A percentile compares a stretch with the other conserved stretches of the same genome.
phyloP scores from a whole-genome alignment of 495 filamentous ascomycete species.

The Xylaria acuta region DNA sequence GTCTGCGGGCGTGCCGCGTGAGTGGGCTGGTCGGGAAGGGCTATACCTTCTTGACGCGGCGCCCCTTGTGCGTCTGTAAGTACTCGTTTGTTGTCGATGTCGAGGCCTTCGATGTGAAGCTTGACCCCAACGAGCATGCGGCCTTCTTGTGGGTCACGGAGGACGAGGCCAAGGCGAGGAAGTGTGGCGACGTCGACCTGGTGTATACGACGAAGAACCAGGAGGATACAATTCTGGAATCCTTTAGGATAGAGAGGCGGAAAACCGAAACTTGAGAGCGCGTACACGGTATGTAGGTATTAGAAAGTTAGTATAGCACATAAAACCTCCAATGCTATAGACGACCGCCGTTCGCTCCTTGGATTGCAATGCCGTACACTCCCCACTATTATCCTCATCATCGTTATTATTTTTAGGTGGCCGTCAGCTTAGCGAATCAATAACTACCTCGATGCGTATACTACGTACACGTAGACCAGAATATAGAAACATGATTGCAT shows the following conservation, averaged over 20 bases:
- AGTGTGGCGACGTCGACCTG: constrained; percentile 39
- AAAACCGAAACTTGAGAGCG: constrained; percentile 9
- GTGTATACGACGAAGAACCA: constrained; percentile 42
- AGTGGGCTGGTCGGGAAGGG: constrained; percentile 44
- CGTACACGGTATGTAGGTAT: not conserved
- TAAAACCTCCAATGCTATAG: not conserved
- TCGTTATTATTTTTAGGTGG: not conserved
- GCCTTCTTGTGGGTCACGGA: constrained; percentile 52
- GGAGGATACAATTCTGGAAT: constrained; percentile 35
- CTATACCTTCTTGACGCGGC: constrained; percentile 47
- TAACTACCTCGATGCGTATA: not conserved
- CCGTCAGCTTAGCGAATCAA: not conserved
- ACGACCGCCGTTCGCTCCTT: not conserved
- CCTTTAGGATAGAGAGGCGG: constrained; percentile 39
- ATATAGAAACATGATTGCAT: too few species aligned
- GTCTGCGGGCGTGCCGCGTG: constrained; percentile 47
- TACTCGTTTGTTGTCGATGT: constrained; percentile 48
- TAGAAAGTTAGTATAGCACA: not conserved
- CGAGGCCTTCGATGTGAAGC: constrained; percentile 42
- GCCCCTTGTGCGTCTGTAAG: constrained; percentile 42
- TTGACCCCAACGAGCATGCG: constrained; percentile 54
- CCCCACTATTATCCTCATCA: not conserved
- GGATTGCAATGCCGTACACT: not conserved
- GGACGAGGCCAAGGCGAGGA: constrained; percentile 45
- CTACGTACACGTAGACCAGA: not conserved